phyloP scores from a whole-genome alignment of 441 rosid species.

The Populus hybrid region DNA sequence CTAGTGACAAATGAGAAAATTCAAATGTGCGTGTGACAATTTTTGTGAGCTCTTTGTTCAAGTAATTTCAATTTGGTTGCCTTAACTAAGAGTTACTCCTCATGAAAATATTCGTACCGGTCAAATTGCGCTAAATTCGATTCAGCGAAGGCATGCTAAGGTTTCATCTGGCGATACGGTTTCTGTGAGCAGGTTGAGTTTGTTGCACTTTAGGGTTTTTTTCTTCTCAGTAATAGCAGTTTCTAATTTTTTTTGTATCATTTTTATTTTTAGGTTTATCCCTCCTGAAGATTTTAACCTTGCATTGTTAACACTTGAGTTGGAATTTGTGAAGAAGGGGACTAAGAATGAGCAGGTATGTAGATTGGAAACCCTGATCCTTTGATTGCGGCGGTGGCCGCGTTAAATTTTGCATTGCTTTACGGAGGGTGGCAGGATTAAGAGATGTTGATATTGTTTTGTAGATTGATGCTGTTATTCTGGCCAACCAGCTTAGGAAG shows the following conservation, averaged over 20 bases:
- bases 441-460: not conserved
- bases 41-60: not conserved
- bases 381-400: not conserved
- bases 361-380: not conserved
- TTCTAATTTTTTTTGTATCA: not conserved
- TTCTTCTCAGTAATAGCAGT: not conserved
- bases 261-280: conserved; percentile 44
- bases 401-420: conserved; percentile 4
- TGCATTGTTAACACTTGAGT: conserved; percentile 71
- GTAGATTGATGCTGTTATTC: conserved; percentile 85
- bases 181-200: conserved; percentile 58
- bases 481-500: conserved; percentile 77
- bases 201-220: not conserved
- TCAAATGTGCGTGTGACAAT: not conserved
- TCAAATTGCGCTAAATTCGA: conserved; percentile 66
- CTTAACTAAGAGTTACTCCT: conserved; percentile 67
- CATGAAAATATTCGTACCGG: conserved; percentile 62
- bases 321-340: conserved; percentile 91
- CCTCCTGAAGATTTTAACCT: conserved; percentile 74
- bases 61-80: conserved; percentile 16
- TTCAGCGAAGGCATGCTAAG: conserved; percentile 77
- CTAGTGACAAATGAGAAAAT: not conserved
- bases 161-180: conserved; percentile 78
- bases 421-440: conserved; percentile 6
- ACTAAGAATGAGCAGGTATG: conserved; percentile 77